Evolutionary conservation across 139 green algal species (phyloP).

Genomic region (Coelastrella sp.): DNA sequence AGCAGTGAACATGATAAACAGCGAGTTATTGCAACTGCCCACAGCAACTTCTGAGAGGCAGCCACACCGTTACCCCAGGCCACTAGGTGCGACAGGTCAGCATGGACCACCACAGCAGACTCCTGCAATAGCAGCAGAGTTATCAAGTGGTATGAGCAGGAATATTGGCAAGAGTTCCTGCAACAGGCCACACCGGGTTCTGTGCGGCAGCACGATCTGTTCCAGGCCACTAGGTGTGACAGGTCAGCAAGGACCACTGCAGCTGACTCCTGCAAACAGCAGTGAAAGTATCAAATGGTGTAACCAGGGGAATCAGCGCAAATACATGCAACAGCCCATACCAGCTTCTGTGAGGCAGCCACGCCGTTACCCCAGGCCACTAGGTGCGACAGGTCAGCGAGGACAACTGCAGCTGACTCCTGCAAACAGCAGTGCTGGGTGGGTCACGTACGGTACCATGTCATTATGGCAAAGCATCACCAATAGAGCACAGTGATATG

Average conservation of each 20-base stretch:
- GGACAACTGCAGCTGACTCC: neutral
- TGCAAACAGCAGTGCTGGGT: no score
- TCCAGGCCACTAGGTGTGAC: conserved; percentile 24
- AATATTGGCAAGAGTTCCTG: no score
- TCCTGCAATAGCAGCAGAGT: neutral
- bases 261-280: neutral
- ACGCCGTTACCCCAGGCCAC: conserved; percentile 33
- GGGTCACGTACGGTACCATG: no score
- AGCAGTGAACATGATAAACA: no score
- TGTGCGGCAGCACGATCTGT: conserved; percentile 12
- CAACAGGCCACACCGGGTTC: conserved; percentile 25
- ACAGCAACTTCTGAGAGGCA: conserved; percentile 40
- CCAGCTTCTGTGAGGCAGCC: conserved; percentile 35
- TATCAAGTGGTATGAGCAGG: no score
- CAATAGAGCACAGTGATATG: neutral
- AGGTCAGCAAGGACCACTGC: conserved; percentile 21
- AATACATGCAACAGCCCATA: neutral
- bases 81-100: conserved; percentile 38
- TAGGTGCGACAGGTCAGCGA: conserved; percentile 34
- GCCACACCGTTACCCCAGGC: conserved; percentile 26
- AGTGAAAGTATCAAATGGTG: no score
- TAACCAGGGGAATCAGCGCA: no score
- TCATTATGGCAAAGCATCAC: no score
- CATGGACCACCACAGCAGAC: neutral
- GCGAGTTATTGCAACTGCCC: no score